Percentiles rank a stretch among this genome's conserved stretches.
Evolutionary conservation across 208 protist species (phyloP).

Genomic region (Wallacemonas sp.): DNA sequence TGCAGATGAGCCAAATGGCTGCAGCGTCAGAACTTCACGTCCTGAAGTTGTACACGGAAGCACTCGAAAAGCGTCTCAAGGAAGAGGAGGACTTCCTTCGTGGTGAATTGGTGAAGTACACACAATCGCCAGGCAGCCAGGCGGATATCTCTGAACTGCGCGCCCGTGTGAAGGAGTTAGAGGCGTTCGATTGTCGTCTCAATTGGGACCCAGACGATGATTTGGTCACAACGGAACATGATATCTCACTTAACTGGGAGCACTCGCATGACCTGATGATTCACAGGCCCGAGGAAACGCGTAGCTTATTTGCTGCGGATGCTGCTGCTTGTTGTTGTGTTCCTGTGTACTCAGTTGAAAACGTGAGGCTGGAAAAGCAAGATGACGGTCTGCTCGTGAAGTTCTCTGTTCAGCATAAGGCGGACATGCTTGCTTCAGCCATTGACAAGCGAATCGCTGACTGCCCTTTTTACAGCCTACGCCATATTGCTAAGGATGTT

Average conservation of each 20-base stretch:
- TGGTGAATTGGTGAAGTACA: neutral
- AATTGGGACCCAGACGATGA: slow-evolving; percentile 9
- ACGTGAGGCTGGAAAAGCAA: slow-evolving; percentile 10
- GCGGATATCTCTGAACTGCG: neutral
- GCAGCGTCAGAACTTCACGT: neutral
- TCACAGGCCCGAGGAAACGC: slow-evolving; percentile 49
- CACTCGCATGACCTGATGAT: slow-evolving; percentile 21
- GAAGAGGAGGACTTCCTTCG: slow-evolving; percentile 4
- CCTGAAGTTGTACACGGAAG: neutral
- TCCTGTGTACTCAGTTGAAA: slow-evolving; percentile 29
- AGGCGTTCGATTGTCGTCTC: slow-evolving; percentile 12
- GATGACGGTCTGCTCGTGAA: slow-evolving; percentile 21
- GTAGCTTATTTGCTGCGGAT: slow-evolving; percentile 23
- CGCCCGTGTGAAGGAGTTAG: slow-evolving; percentile 14
- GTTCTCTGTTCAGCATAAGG: slow-evolving; percentile 37
- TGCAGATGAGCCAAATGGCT: neutral
- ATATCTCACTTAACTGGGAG: slow-evolving; percentile 28
- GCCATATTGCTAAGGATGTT: slow-evolving; percentile 23
- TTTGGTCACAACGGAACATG: slow-evolving; percentile 36
- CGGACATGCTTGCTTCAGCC: slow-evolving; percentile 9
- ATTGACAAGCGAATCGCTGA: slow-evolving; percentile 27
- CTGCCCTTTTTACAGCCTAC: slow-evolving; percentile 32
- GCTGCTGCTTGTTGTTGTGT: slow-evolving; percentile 30
- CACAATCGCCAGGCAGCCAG: too few relatives aligned
- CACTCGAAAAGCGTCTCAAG: neutral